A percentile compares a stretch with the other conserved stretches of the same genome.
These are phyloP conservation scores for Obelidium mucronatum DNA, from an alignment of 192 early-diverging fungal genomes.

Conservation along the genomic window DNA sequence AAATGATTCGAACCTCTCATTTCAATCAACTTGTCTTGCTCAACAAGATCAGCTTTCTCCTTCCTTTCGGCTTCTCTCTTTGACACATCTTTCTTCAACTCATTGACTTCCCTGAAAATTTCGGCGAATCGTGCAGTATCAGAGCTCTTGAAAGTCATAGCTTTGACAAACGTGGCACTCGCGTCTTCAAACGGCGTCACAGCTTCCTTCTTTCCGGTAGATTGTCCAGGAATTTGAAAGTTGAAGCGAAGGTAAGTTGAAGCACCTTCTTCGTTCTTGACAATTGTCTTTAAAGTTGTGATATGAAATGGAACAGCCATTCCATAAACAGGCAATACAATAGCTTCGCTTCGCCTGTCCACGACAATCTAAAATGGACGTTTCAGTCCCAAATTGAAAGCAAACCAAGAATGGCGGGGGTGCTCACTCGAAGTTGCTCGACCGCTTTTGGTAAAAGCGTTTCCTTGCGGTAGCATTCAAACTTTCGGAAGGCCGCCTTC, in stretches of 20 bases:
- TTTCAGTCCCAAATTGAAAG: conserved; percentile 17
- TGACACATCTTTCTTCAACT: conserved; percentile 89
- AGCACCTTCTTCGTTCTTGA: conserved; percentile 94
- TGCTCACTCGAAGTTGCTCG: conserved; percentile 67
- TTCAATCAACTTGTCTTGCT: conserved; percentile 88
- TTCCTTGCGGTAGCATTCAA: conserved; percentile 96
- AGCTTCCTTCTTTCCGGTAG: conserved; percentile 89
- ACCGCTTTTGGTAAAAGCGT: conserved; percentile 83
- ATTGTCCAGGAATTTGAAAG: conserved; percentile 93
- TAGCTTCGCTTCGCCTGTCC: conserved; percentile 83
- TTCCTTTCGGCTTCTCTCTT: conserved; percentile 95
- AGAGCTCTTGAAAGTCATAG: conserved; percentile 89
- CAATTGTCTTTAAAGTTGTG: conserved; percentile 92
- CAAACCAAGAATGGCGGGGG: not conserved
- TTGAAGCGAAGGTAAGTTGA: conserved; percentile 92
- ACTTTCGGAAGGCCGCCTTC: conserved; percentile 81
- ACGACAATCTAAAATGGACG: conserved; percentile 77
- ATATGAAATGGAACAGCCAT: conserved; percentile 98
- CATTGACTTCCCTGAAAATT: conserved; percentile 83
- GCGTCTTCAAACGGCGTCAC: conserved; percentile 82
- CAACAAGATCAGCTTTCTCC: conserved; percentile 95
- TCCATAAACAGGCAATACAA: conserved; percentile 95
- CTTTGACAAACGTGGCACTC: conserved; percentile 89
- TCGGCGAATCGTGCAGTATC: conserved; percentile 84
- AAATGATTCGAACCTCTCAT: conserved; percentile 74